Conservation (phyloP, 768 basidiomycete genomes). For the Podaxis mareebaensis region DNA sequence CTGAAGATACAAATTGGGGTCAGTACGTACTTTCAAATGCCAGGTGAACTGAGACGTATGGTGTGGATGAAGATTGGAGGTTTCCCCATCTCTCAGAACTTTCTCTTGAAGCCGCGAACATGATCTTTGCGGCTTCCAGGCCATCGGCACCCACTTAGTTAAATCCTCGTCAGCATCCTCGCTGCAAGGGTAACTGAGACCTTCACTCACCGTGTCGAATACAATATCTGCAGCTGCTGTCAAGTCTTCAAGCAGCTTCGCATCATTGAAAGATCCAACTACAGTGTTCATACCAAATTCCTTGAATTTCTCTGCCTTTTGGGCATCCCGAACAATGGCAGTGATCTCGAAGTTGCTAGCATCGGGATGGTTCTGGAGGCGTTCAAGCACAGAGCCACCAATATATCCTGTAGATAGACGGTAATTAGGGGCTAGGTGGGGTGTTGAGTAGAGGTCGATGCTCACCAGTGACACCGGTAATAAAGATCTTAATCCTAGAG, state of each 20-base stretch:
- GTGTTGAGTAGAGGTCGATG: background rate
- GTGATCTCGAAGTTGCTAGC: constrained; percentile 39
- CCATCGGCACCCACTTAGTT: constrained; percentile 40
- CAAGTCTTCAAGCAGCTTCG: constrained; percentile 35
- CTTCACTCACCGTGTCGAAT: constrained; percentile 36
- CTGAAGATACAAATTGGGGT: constrained; percentile 17
- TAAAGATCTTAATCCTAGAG: constrained; percentile 35
- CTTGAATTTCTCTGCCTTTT: constrained; percentile 46
- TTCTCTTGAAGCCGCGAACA: constrained; percentile 36
- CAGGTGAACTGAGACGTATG: constrained; percentile 27
- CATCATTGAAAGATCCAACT: constrained; percentile 42
- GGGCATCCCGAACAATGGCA: constrained; percentile 42
- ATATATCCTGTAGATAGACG: constrained; percentile 38
- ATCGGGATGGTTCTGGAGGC: constrained; percentile 39
- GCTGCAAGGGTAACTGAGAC: background rate
- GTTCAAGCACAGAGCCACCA: constrained; percentile 46
- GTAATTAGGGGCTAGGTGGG: background rate
- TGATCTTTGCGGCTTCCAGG: constrained; percentile 37
- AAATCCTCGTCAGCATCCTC: background rate
- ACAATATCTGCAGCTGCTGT: constrained; percentile 48
- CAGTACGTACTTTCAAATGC: background rate
- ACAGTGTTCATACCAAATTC: constrained; percentile 37
- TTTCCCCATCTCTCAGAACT: constrained; percentile 32
- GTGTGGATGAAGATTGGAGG: constrained; percentile 43
- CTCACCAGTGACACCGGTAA: constrained; percentile 48